Evolutionary conservation across 2,329 filamentous ascomycete species (phyloP), one percentile per base, ranked within the genome.

Genomic region (Aspergillus costaricaensis): DNA sequence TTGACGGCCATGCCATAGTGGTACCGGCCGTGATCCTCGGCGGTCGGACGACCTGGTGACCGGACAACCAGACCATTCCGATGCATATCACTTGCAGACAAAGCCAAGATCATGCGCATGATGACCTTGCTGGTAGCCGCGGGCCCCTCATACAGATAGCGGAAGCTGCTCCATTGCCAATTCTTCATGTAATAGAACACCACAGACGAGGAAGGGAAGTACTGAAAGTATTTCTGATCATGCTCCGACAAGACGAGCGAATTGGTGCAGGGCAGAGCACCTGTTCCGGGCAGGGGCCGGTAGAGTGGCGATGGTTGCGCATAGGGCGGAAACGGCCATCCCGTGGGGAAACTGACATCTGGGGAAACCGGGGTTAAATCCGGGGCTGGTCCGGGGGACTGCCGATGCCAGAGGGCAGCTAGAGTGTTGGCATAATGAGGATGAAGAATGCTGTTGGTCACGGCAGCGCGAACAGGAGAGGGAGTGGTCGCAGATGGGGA

Each of bases 31-130:
- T 72, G 72, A 32, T 74, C 68, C 48, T 71, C 69, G 3, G 72
- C 68, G 2, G 72, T 70, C 2, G 70, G 67, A 39, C 67, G 67
- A 38, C 70, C 71, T 1, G 70, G 65, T 2, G 68, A 66, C 38
- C 65, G 63, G 2, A 68, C 60, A 3, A 69, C 60, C 6, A 76
- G 56, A 2, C 71, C 72, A 48, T 70, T 69, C 6, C 73, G 70
- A 57, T 76, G 66, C 72, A 77, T 75, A 36, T 77, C 75, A 52
- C 67, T 76, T 4, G 74, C 73, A 2, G 74, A 71, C 10, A 75
- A 57, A 1, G 75, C 75, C 23, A 77, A 59, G n/a, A 77, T 74
- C 73, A 77, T 76, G 15, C 75, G 71, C 75, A 77, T 77, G 19
- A 77, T 74, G 12, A 76, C 70, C 39, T 71, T 74, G 62, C 72